phyloP scores from a whole-genome alignment of 257 asterid species.

The Nicotiana benthamiana region DNA sequence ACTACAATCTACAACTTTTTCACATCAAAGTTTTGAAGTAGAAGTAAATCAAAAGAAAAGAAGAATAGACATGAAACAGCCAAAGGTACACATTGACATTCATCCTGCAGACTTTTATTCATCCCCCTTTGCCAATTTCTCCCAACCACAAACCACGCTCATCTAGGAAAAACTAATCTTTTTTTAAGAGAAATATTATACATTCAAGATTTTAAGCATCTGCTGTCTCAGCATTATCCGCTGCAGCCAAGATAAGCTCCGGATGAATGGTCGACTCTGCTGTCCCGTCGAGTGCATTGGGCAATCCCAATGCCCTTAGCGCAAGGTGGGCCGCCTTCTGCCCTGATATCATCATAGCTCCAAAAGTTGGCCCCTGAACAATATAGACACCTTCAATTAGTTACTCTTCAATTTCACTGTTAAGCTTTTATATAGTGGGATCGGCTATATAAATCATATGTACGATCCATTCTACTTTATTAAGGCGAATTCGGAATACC shows the following conservation, averaged over 20 bases:
- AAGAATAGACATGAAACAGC: background rate
- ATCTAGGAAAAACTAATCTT: background rate
- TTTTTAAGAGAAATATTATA: background rate
- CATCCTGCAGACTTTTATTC: background rate
- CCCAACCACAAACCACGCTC: background rate
- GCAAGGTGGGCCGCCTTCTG: slow-evolving; percentile 44
- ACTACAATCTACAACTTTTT: background rate
- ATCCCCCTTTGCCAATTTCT: background rate
- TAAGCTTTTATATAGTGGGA: background rate
- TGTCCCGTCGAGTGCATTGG: slow-evolving; percentile 28
- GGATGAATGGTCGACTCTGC: slow-evolving; percentile 11
- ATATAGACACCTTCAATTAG: background rate
- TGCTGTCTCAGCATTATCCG: slow-evolving; percentile 19
- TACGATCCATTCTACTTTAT: background rate
- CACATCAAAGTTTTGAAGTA: background rate
- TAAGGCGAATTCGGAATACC: background rate
- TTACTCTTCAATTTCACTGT: background rate
- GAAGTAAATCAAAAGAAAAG: background rate
- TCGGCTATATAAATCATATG: background rate
- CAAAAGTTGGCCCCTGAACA: slow-evolving; percentile 34
- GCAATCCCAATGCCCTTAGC: slow-evolving; percentile 17
- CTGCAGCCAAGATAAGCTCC: slow-evolving; percentile 24
- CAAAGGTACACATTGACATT: background rate
- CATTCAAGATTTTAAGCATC: slow-evolving; percentile 23
- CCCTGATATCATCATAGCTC: slow-evolving; percentile 47